Evolutionary conservation across 1,284 basidiomycete species (phyloP), one percentile per base, ranked within the genome.

Genomic region (Ceratobasidium sp.): DNA sequence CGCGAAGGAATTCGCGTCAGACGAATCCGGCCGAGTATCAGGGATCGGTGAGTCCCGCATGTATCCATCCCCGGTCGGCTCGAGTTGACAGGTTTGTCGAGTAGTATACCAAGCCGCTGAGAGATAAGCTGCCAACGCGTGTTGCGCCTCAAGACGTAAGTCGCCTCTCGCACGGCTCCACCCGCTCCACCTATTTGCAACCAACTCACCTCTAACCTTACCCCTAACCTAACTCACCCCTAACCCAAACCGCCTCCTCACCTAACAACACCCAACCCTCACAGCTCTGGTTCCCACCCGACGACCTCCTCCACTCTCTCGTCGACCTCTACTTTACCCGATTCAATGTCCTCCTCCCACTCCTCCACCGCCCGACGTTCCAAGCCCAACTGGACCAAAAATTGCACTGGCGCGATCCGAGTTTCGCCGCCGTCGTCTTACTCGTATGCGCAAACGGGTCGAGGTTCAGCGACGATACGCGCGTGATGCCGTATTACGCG

Each of bases 371-470:
- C 1, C 80, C 82, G 54, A 82, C 86, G 13, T 87, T 88, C 80
- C 80, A 84, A 33, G 79, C 81, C 17, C 82, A 85, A 57, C 84
- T 86, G 50, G 80, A 81, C 38, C 81, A 81, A 6, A 83, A 84
- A 1, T 76, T 85, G 57, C 83, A 85, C 80, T 81, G 82, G 28
- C 83, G 82, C 3, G 84, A 86, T 71, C 70, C 78, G 26, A 81
- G 83, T 6, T 88, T 87, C 79, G 84, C 83, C 42, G 83, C 83
- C 59, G 84, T 87, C 7, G 85, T 84, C 76, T 78, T 87, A 23
- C 81, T 85, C 79, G 80, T 87, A 0, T 86, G 86, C 76, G 87
- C 87, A 28, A 83, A 86, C 75, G 87, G 85, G 1, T 82, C 85
- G 3, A 81, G 86, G 69, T 86, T 83, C 76, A 81, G 85, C 42